Evolutionary conservation across 225 moss, liverwort and hornwort species (phyloP), one percentile per base, ranked within the genome.

Genomic region (Pseudoscleropodium purum): DNA sequence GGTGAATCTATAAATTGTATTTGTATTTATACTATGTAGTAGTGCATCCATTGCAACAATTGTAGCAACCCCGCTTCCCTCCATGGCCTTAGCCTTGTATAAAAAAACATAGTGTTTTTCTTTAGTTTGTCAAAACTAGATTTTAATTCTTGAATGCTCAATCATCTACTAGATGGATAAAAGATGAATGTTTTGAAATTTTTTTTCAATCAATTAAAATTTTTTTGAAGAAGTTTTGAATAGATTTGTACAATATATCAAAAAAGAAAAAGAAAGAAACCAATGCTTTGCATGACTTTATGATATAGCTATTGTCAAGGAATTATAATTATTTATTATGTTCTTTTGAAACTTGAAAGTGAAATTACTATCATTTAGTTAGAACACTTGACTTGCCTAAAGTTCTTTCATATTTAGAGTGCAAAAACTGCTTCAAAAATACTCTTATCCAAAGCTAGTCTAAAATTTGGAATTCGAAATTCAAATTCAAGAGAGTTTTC

Each of bases 1-100:
- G 11, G 11, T 37, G 6, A 37, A 68, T 68, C 0, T 68, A 1
- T 68, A 68, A 11, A 37, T 37, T 21, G 0, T 37, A 68, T 68
- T 20, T 20, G 37, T 68, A 37, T 68, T 67, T 20, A 37, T 11
- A 68, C 3, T 36, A 1, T 20, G 11, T 3, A 36, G 3, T 36
- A n/a, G 23, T 23, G 21, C 23, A 69, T 21, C 4, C 1, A 0
- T n/a, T 23, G 7, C n/a, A 69, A n/a, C 13, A n/a, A n/a, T n/a
- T n/a, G n/a, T n/a, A n/a, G n/a, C n/a, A n/a, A n/a, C n/a, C n/a
- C n/a, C n/a, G n/a, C n/a, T n/a, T n/a, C n/a, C n/a, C n/a, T n/a
- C n/a, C n/a, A n/a, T n/a, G n/a, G 33, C 21, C 20, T 3, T 0
- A 0, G 5, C 4, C 21, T 68, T 18, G 5, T 4, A 0, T n/a